Base-by-base conservation (phyloP, 768 basidiomycete species). In the Leucosporidium scottii region DNA sequence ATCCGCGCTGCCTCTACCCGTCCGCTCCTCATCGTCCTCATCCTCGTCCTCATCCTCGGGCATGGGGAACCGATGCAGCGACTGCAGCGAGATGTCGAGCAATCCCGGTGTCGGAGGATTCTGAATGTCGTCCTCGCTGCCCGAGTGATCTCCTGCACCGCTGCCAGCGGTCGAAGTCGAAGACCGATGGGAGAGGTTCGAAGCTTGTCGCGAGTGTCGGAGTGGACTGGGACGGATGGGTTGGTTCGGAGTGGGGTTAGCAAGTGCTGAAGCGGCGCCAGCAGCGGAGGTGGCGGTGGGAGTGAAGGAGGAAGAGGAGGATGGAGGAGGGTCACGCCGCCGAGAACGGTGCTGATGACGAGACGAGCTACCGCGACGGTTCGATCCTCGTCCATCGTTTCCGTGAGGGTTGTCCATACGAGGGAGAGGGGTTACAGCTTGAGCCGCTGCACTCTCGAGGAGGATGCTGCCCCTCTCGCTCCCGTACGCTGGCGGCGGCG, bases 401-500 rank as follows among this genome's bases (percentile, higher is more conserved):
- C 39, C 75, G 69, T 27, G 78, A 76, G 25, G 85, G 82, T 39
- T 30, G 36, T 4, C 50, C 23, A 51, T 21, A 8, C 50, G 50
- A 51, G 10, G 57, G 63, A 30, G 48, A 27, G 49, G 53, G 27
- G 25, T 21, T 31, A 28, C 36, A 53, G 27, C n/a, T 8, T 51
- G 64, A n/a, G 31, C 17, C 23, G 77, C 75, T 17, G 70, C 75
- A 20, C 44, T 61, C 39, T 96, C 93, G 3, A 99, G 83, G 13
- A 99, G 82, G 66, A 99, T 97, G 76, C 91, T 94, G 12, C 94
- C 96, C 17, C 93, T 84, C 78, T 99, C 96, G 74, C 90, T 92
- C 23, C 96, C 96, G 78, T 98, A 98, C 0, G 96, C 93, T 8
- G 96, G 96, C 34, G 96, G 96, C 21, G 96, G 96, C 2, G 94